Evolutionary conservation across 2,329 filamentous ascomycete genomes (phyloP), one percentile per base, ranked within the genome.

Genomic region (Hysterium pulicare): DNA sequence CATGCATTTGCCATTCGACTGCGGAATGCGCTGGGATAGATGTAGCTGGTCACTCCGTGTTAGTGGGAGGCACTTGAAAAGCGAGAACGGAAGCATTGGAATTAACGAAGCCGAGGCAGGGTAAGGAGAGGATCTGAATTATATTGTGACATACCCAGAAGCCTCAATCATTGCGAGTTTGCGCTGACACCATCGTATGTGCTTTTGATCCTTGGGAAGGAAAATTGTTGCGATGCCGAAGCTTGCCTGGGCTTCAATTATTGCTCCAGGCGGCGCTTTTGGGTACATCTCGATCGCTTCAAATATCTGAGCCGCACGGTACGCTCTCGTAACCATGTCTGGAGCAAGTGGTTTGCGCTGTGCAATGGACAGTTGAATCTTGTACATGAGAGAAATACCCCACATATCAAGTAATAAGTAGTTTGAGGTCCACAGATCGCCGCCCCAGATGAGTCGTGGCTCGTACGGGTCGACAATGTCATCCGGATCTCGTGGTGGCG

Each of bases 111-210:
- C n/a, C n/a, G n/a, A n/a, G n/a, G n/a, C n/a, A n/a, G 35, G 9
- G 9, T 24, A 22, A n/a, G 35, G 16, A 21, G n/a, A n/a, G n/a
- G n/a, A n/a, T n/a, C n/a, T n/a, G n/a, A n/a, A 13, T 9, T 19
- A 33, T 26, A 17, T 9, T 20, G 20, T 33, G 16, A 73, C 83
- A 71, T 72, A 94, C 89, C 90, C 90, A 60, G 83, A 72, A 46
- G 77, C 76, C 67, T 97, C 91, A 34, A 95, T 75, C 40, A 79
- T 70, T 15, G 88, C 89, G 63, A 95, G 83, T 64, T 87, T 91
- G 53, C 78, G 77, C 47, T 89, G 81, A 49, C 84, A 77, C 90
- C 90, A 97, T 74, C 82, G 82, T 8, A 81, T 79, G 59, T 94
- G 82, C 50, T 75, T 81, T 20, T 72, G 60, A 47, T 95, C 86